A percentile compares a stretch with the other conserved stretches of the same genome.
Evolutionary conservation across 768 basidiomycete genomes (phyloP).

Genomic region (Mycena indigotica): DNA sequence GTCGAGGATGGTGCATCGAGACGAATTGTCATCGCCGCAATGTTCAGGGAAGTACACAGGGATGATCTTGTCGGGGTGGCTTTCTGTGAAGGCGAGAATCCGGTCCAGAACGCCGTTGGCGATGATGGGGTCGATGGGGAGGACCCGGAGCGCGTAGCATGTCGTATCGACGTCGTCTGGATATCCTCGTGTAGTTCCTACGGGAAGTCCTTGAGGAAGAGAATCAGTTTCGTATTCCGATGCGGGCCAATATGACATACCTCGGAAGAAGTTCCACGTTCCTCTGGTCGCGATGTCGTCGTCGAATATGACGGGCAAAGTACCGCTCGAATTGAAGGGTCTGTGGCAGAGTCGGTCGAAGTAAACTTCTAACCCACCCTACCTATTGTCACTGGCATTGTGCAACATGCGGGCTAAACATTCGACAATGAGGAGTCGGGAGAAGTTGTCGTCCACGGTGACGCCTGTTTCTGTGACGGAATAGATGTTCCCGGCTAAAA

Average conservation of each 20-base stretch:
- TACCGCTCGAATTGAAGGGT: neutral
- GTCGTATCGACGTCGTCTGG: constrained; percentile 1
- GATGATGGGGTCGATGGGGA: neutral
- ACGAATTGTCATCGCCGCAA: no score
- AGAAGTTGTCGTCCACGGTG: neutral
- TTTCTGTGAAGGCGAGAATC: neutral
- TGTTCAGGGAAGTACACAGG: neutral
- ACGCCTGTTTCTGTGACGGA: neutral
- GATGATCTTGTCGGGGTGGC: neutral
- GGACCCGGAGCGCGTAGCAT: neutral
- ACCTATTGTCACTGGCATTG: neutral
- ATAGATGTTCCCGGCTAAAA: no score
- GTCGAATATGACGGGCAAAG: neutral
- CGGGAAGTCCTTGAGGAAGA: neutral
- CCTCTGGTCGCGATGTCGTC: neutral
- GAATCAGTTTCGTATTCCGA: neutral
- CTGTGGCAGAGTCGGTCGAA: neutral
- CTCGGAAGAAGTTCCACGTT: neutral
- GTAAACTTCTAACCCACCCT: neutral
- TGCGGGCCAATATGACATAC: neutral
- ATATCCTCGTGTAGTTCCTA: neutral
- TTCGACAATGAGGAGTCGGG: neutral
- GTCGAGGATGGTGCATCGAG: neutral
- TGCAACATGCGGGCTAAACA: neutral
- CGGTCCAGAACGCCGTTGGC: neutral